Percentiles rank a stretch among this genome's conserved stretches.
These are phyloP conservation scores for Colletotrichum shisoi DNA, from an alignment of 2,329 filamentous ascomycete genomes.

Conservation along the genomic window DNA sequence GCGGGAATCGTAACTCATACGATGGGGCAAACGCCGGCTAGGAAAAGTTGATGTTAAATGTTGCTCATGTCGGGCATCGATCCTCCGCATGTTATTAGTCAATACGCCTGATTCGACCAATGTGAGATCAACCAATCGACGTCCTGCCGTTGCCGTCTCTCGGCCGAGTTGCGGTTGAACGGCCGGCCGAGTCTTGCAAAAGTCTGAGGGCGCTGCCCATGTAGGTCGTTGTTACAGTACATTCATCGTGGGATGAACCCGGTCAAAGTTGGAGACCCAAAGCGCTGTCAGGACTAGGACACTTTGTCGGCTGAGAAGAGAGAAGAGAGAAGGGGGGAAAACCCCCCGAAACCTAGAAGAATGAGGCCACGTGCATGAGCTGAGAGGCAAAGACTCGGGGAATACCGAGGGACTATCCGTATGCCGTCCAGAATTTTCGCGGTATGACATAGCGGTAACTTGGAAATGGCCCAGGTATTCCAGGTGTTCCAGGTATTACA, in stretches of 20 bases:
- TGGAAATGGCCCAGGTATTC: background rate
- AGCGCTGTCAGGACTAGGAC: background rate
- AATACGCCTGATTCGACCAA: too few relatives aligned
- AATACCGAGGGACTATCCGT: slow-evolving; percentile 14
- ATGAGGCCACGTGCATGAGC: background rate
- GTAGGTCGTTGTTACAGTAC: background rate
- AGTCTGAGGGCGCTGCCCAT: background rate
- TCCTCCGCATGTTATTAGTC: too few relatives aligned
- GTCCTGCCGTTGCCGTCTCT: background rate
- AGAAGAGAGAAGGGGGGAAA: background rate
- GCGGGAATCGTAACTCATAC: too few relatives aligned
- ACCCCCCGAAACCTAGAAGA: background rate
- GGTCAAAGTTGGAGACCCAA: background rate
- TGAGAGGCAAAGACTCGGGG: slow-evolving; percentile 14
- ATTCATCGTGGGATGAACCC: background rate
- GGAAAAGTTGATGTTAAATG: too few relatives aligned
- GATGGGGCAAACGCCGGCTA: too few relatives aligned
- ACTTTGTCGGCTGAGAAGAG: background rate
- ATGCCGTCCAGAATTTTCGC: background rate
- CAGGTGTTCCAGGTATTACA: background rate
- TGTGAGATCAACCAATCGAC: too few relatives aligned
- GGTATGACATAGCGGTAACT: slow-evolving; percentile 36
- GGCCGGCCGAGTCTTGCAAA: background rate
- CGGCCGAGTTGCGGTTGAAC: slow-evolving; percentile 8
- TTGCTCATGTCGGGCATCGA: too few relatives aligned